Evolutionary conservation across 345 rosid genomes (phyloP).

Genomic region (Kandelia obovata): DNA sequence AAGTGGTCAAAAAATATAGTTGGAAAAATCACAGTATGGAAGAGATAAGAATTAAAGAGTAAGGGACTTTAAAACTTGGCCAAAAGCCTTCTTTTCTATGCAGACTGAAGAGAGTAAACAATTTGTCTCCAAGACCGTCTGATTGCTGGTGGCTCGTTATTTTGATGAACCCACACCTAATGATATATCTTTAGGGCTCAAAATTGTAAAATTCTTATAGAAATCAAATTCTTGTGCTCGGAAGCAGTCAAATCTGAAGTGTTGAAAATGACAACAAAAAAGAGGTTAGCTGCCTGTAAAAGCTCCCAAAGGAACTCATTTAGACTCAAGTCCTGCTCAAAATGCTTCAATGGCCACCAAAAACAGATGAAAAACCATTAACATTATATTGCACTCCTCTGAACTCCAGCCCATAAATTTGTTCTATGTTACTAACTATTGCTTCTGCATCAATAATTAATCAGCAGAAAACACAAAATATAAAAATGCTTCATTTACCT

Average conservation of each 20-base stretch:
- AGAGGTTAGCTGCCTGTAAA: too few species aligned
- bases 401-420: too few species aligned
- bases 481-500: background rate
- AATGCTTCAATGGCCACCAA: background rate
- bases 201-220: background rate
- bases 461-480: background rate
- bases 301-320: background rate
- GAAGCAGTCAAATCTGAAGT: background rate
- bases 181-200: background rate
- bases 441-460: background rate
- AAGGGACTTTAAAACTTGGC: too few species aligned
- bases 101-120: background rate
- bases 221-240: background rate
- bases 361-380: background rate
- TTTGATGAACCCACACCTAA: background rate
- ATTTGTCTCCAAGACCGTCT: background rate
- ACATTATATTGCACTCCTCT: too few species aligned
- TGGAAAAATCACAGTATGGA: too few species aligned
- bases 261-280: background rate
- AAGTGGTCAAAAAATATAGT: background rate
- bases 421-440: background rate
- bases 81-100: background rate
- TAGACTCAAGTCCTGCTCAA: background rate
- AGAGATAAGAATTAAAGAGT: too few species aligned
- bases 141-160: background rate